These are phyloP conservation scores for Triadica sebifera DNA, from an alignment of 345 rosid species.

Conservation along the genomic window DNA sequence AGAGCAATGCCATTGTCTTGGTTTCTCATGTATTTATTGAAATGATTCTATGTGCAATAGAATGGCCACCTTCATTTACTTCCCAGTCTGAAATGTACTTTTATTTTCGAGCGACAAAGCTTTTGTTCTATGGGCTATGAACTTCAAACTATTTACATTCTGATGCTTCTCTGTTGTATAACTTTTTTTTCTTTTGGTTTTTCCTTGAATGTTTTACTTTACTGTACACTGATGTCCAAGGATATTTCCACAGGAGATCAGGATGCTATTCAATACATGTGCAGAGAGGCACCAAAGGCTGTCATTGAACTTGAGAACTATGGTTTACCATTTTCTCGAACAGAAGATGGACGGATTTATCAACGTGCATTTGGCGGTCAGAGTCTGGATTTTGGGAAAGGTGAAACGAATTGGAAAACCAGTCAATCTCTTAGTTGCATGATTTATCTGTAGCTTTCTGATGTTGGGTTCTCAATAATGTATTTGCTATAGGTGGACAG, in stretches of 20 bases:
- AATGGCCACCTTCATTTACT: background rate
- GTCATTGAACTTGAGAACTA: constrained; percentile 96
- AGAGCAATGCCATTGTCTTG: background rate
- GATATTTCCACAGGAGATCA: constrained; percentile 70
- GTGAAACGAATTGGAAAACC: constrained; percentile 28
- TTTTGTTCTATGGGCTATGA: background rate
- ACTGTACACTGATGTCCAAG: constrained; percentile 3
- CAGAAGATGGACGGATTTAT: constrained; percentile 94
- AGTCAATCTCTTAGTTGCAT: background rate
- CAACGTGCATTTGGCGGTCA: constrained; percentile 99
- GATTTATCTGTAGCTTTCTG: constrained; percentile 15
- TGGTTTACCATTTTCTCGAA: constrained; percentile 93
- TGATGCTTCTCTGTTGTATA: background rate
- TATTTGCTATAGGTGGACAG: constrained; percentile 71
- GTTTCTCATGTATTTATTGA: background rate
- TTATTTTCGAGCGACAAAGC: background rate
- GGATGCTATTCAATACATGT: constrained; percentile 98
- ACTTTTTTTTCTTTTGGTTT: background rate
- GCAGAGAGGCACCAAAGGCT: constrained; percentile 99
- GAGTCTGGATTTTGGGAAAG: constrained; percentile 97
- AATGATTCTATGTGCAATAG: background rate
- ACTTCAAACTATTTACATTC: background rate
- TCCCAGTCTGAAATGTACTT: constrained; percentile 1
- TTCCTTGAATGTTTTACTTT: background rate
- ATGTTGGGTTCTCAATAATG: constrained; percentile 23